phyloP scores from a whole-genome alignment of 495 filamentous ascomycete species.

The Baudoinia panamericana region DNA sequence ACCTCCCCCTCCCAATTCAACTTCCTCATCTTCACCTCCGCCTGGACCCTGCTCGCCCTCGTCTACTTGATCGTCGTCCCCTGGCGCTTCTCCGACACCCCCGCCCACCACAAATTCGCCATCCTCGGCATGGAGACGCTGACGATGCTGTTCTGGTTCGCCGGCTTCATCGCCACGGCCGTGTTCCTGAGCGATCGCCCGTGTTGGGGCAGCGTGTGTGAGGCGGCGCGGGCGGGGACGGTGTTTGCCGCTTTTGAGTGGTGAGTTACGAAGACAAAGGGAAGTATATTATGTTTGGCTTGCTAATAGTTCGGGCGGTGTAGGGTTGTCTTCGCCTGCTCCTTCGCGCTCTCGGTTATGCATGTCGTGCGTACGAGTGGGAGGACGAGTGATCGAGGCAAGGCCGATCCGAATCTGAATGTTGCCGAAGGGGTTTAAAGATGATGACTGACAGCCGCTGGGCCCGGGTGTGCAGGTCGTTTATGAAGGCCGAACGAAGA shows the following conservation, averaged over 20 bases:
- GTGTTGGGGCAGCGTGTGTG: constrained; percentile 39
- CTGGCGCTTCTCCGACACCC: constrained; percentile 41
- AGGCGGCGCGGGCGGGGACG: constrained; percentile 37
- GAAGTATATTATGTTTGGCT: background rate
- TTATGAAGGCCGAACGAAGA: background rate
- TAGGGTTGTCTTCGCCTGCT: constrained; percentile 42
- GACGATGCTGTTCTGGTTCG: constrained; percentile 83
- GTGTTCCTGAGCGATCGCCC: constrained; percentile 40
- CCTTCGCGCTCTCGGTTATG: constrained; percentile 33
- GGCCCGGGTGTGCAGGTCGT: background rate
- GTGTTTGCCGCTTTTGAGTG: constrained; percentile 47
- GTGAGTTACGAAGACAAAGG: constrained; percentile 26
- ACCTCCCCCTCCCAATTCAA: constrained; percentile 38
- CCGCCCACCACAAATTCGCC: constrained; percentile 44
- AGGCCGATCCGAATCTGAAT: constrained; percentile 25
- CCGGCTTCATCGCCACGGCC: constrained; percentile 62
- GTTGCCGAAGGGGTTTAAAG: constrained; percentile 28
- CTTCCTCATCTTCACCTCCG: constrained; percentile 61
- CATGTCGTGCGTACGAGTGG: constrained; percentile 23
- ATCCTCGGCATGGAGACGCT: constrained; percentile 53
- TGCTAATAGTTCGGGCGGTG: background rate
- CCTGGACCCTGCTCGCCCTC: constrained; percentile 60
- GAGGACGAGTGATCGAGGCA: constrained; percentile 11
- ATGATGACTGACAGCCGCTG: constrained; percentile 4
- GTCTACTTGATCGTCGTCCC: constrained; percentile 54